Base-by-base conservation (phyloP, 257 asterid genomes). In the Lantana camara region DNA sequence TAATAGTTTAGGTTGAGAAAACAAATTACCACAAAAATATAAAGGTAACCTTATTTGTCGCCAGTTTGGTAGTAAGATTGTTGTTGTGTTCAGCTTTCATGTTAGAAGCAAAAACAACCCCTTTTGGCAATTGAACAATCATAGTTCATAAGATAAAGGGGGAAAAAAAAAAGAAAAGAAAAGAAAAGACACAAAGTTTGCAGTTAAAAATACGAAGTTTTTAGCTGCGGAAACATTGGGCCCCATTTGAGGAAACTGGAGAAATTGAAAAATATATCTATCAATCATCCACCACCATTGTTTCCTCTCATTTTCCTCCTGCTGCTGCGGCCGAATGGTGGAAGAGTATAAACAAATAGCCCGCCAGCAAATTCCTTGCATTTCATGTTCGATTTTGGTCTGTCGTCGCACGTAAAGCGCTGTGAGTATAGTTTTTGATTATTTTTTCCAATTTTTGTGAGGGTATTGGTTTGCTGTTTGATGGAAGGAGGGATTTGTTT, bases 181-280 rank as follows among this genome's bases (percentile, higher is more conserved):
- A n/a, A n/a, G n/a, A n/a, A n/a, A n/a, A n/a, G n/a, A n/a, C n/a
- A n/a, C n/a, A n/a, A n/a, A n/a, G 20, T 50, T 37, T 63, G 70
- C 69, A 13, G 59, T 12, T 24, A n/a, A 16, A 4, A n/a, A n/a
- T n/a, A 27, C 5, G 4, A 27, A 27, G 47, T 4, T 65, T 41
- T 2, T 69, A 34, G 45, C 48, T 37, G 59, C 47, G 47, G n/a
- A 19, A 64, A 65, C 77, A 73, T n/a, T 15, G 37, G 69, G 77
- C 20, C 68, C 77, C 77, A 66, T 59, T 50, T 72, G 44, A 20
- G 17, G 46, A 54, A 40, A 38, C 38, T 30, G 20, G 35, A n/a
- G 12, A 40, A 27, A 27, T 44, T 44, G 40, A 35, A 20, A 60
- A 20, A 27, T 30, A 34, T 45, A 16, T 27, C 15, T 45, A 16